Base-by-base conservation (phyloP, 495 filamentous ascomycete genomes). In the Talaromyces proteolyticus region DNA sequence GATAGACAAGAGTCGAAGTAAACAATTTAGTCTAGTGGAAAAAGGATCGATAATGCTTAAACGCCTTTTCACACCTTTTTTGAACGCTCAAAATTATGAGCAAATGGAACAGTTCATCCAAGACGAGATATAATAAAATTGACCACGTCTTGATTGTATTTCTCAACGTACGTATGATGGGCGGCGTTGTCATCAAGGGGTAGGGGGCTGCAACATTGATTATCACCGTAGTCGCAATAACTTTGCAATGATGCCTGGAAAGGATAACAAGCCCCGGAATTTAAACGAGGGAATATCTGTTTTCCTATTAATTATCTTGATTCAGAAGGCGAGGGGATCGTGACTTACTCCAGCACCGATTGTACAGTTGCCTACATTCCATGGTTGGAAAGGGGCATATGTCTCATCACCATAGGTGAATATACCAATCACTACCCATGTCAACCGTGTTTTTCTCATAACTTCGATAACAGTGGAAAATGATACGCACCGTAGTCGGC, bases 341-440 rank as follows among this genome's bases (percentile, higher is more conserved):
- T 20, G 18, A 53, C 59, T 58, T 47, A 62, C 61, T 3, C 61
- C 61, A 38, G 52, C 49, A 38, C 61, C 61, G 21, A 59, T 34
- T 8, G 42, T 55, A 39, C 61, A 64, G n/a, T 52, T 58, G 2
- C 61, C 61, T 12, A 49, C 47, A 40, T 62, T 55, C 56, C 59
- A 64, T 0, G 54, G 40, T 49, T 51, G 45, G 2, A 47, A 51
- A 3, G 61, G 59, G 16, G 54, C 25, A 29, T 56, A 64, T 17
- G 61, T 60, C 37, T 60, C 56, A 25, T 64, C 61, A 6, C 61
- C 61, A 39, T 64, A 64, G 1, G 54, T 42, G 24, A 56, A 57
- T 12, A 57, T 57, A 8, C 56, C 54, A 40, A 62, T 51, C 20
- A 62, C 61, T 64, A 34, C 4, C 24, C 14, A n/a, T 16, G n/a